Conservation (phyloP, 805 yeast species). For the Barnettozyma wickerhamii region DNA sequence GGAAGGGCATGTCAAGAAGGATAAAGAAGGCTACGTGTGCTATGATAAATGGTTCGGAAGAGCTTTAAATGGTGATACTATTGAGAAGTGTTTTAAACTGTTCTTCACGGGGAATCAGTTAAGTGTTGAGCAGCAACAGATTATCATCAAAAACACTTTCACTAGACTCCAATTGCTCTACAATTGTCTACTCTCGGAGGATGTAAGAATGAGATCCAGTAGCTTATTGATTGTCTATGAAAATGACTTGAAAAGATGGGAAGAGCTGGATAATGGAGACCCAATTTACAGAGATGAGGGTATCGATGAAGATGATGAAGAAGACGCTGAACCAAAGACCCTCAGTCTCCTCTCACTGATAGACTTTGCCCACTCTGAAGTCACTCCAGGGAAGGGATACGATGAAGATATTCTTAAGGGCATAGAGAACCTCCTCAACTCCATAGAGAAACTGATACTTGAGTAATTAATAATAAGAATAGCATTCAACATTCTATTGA, state of each 20-base stretch:
- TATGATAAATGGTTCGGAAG: slow-evolving; percentile 76
- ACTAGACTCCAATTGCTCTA: slow-evolving; percentile 63
- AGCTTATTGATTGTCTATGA: slow-evolving; percentile 75
- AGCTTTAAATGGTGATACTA: slow-evolving; percentile 38
- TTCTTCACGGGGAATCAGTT: slow-evolving; percentile 40
- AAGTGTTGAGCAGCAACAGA: slow-evolving; percentile 28
- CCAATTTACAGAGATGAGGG: slow-evolving; percentile 32
- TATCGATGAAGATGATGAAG: slow-evolving; percentile 21
- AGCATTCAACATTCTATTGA: background rate
- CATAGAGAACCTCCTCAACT: slow-evolving; percentile 51
- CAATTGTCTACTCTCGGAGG: slow-evolving; percentile 58
- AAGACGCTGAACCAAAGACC: slow-evolving; percentile 21
- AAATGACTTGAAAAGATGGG: slow-evolving; percentile 56
- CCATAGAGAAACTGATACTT: slow-evolving; percentile 30
- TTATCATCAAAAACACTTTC: slow-evolving; percentile 42
- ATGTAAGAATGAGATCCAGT: slow-evolving; percentile 64
- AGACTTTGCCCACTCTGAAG: slow-evolving; percentile 86
- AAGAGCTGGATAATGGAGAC: slow-evolving; percentile 36
- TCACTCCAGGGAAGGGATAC: slow-evolving; percentile 56
- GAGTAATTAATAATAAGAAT: slow-evolving; percentile 2
- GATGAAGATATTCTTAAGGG: slow-evolving; percentile 75
- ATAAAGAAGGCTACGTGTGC: slow-evolving; percentile 39
- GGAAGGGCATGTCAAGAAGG: slow-evolving; percentile 15
- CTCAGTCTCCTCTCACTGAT: slow-evolving; percentile 64
- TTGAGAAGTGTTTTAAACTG: slow-evolving; percentile 40